These are phyloP conservation scores for Asterionellopsis glacialis DNA, from an alignment of 108 stramenopile species.

Conservation along the genomic window DNA sequence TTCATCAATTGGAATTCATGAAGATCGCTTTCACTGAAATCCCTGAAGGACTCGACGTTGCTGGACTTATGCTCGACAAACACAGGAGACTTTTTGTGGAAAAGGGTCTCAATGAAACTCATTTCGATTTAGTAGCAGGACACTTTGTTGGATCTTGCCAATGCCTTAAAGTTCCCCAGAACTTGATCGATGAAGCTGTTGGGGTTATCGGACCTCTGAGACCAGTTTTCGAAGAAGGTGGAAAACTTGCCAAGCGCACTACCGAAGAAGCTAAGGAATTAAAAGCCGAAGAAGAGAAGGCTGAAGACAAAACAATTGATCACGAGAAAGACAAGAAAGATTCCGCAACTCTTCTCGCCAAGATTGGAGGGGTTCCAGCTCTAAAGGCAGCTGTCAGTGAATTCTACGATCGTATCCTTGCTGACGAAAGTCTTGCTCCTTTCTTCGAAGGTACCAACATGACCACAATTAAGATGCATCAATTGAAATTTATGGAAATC, in stretches of 20 bases:
- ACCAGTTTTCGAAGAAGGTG: slow-evolving; percentile 25
- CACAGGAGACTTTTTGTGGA: slow-evolving; percentile 16
- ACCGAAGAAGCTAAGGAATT: too few species aligned
- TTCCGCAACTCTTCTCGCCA: background rate
- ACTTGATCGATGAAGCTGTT: slow-evolving; percentile 21
- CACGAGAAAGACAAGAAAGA: too few species aligned
- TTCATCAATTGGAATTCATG: slow-evolving; percentile 21
- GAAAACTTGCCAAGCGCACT: background rate
- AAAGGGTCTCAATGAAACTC: slow-evolving; percentile 15
- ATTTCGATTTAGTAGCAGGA: slow-evolving; percentile 30
- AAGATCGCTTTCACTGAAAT: slow-evolving; percentile 16
- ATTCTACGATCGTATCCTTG: slow-evolving; percentile 14
- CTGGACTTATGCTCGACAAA: slow-evolving; percentile 5
- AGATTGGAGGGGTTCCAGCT: background rate
- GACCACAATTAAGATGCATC: slow-evolving; percentile 8
- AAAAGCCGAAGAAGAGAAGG: too few species aligned
- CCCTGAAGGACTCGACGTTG: slow-evolving; percentile 15
- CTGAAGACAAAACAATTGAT: too few species aligned
- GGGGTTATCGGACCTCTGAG: slow-evolving; percentile 19
- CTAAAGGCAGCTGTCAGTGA: background rate
- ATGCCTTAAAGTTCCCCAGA: slow-evolving; percentile 5
- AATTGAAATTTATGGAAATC: slow-evolving; percentile 17
- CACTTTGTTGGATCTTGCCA: slow-evolving; percentile 13
- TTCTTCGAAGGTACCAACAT: slow-evolving; percentile 12
- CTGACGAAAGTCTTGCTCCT: background rate